Evolutionary conservation across 306 rosid genomes (phyloP).

Genomic region (Cicer yamashitae): DNA sequence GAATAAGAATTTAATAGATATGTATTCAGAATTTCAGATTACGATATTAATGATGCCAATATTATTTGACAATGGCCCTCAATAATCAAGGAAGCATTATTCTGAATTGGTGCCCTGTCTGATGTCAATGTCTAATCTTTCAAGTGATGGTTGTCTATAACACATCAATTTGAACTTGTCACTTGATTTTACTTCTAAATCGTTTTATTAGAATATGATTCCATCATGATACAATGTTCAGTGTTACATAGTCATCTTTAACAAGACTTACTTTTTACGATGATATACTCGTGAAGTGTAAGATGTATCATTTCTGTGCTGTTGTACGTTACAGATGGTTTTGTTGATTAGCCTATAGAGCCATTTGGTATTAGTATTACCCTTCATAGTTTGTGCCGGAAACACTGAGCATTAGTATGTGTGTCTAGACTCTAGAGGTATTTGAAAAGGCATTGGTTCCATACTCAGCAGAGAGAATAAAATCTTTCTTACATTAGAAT

Average conservation of each 20-base stretch:
- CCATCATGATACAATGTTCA: background rate
- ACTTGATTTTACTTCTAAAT: background rate
- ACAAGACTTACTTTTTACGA: background rate
- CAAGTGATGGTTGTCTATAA: background rate
- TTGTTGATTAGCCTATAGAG: constrained; percentile 9
- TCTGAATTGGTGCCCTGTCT: background rate
- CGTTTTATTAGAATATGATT: background rate
- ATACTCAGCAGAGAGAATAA: background rate
- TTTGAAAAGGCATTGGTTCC: background rate
- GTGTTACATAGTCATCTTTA: constrained; percentile 15
- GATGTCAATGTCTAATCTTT: constrained; percentile 12
- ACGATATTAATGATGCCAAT: background rate
- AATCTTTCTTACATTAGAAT: too few relatives aligned
- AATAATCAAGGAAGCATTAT: background rate
- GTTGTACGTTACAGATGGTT: background rate
- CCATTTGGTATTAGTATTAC: constrained; percentile 6
- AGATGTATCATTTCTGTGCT: constrained; percentile 12
- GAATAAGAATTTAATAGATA: background rate
- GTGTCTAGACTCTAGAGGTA: background rate
- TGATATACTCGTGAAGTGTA: constrained; percentile 1
- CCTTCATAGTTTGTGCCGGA: background rate
- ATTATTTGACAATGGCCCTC: background rate
- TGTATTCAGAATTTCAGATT: background rate
- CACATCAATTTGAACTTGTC: background rate
- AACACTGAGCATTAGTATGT: too few relatives aligned